A percentile compares a stretch with the other conserved stretches of the same genome.
Evolutionary conservation across 202 grass and related monocot species (phyloP).

Genomic region (Dendrocalamus latiflorus): DNA sequence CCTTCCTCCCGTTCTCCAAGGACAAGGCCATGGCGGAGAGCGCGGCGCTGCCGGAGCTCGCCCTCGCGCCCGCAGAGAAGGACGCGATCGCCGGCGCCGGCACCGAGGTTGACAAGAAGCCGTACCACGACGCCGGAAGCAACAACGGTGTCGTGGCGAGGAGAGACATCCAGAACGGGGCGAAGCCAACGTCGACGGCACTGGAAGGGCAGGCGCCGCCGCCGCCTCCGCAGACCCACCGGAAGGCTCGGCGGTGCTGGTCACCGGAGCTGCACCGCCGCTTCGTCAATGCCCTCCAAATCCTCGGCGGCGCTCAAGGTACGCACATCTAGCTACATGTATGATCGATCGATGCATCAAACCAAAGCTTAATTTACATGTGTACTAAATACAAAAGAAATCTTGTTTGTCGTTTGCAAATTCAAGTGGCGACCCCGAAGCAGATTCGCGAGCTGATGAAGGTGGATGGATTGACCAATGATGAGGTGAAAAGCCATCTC

Average conservation of each 20-base stretch:
- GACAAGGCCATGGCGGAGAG: constrained; percentile 50
- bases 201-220: constrained; percentile 35
- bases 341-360: neutral
- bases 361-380: neutral
- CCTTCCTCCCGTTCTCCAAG: constrained; percentile 90
- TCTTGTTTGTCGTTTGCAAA: constrained; percentile 22
- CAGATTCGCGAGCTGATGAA: constrained; percentile 99
- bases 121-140: constrained; percentile 34
- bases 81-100: neutral
- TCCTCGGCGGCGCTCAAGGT: constrained; percentile 97
- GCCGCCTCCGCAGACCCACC: constrained; percentile 42
- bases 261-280: constrained; percentile 96
- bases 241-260: constrained; percentile 94
- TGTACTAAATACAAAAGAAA: constrained; percentile 9
- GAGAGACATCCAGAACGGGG: constrained; percentile 49
- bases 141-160: constrained; percentile 13
- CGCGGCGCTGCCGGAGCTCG: constrained; percentile 54
- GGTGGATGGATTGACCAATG: constrained; percentile 99
- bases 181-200: constrained; percentile 17
- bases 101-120: constrained; percentile 39
- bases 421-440: constrained; percentile 90
- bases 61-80: constrained; percentile 58
- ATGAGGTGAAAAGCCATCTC: constrained; percentile 99
- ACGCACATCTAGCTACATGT: neutral
- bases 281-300: constrained; percentile 96